Percentiles rank a stretch among this genome's conserved stretches.
phyloP scores from a whole-genome alignment of 139 green algal species.

The Volvox reticuliferus region DNA sequence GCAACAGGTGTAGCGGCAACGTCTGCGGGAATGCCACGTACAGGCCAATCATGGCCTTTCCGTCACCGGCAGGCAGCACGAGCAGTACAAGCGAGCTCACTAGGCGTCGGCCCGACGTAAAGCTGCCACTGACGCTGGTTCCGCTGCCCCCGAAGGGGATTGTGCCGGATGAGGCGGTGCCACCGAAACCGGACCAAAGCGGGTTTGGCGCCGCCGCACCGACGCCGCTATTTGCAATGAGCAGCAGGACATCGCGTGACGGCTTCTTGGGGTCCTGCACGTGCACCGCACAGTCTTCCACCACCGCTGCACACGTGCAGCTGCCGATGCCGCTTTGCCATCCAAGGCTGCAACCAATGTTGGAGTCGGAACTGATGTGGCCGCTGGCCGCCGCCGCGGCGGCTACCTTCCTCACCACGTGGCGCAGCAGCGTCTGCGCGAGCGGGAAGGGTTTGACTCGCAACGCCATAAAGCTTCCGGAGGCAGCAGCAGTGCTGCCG shows the following conservation, averaged over 20 bases:
- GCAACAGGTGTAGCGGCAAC: slow-evolving; percentile 10
- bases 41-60: neutral
- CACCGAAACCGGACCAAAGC: neutral
- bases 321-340: neutral
- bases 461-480: neutral
- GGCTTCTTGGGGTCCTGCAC: slow-evolving; percentile 27
- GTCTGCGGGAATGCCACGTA: slow-evolving; percentile 29
- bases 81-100: slow-evolving; percentile 8
- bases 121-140: neutral
- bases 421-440: slow-evolving; percentile 11
- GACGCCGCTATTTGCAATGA: neutral
- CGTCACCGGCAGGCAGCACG: neutral
- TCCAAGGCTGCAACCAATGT: neutral
- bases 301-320: neutral
- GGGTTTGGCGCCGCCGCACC: neutral
- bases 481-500: neutral
- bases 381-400: neutral
- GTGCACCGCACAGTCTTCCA: slow-evolving; percentile 1
- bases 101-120: neutral
- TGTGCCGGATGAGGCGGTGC: too few species aligned
- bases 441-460: slow-evolving; percentile 24
- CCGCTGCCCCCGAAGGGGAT: neutral
- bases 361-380: neutral
- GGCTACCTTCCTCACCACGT: neutral
- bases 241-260: slow-evolving; percentile 15